A percentile compares a stretch with the other conserved stretches of the same genome.
Conservation (phyloP, 1,284 basidiomycete genomes). For the Limonomyces culmigenus region DNA sequence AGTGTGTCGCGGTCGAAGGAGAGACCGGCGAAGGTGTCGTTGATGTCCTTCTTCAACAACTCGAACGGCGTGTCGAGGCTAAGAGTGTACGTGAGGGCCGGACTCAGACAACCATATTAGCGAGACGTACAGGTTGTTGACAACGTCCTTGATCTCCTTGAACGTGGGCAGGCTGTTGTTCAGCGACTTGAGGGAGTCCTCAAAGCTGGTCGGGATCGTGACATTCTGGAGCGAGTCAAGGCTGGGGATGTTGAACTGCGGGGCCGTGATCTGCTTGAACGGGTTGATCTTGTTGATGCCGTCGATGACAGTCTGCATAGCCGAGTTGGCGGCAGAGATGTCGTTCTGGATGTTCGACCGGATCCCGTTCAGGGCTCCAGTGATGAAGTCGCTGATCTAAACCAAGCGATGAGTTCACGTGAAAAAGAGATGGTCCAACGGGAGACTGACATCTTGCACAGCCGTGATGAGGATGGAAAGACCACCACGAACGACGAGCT, state of each 20-base stretch:
- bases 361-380: slow-evolving; percentile 38
- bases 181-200: slow-evolving; percentile 53
- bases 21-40: slow-evolving; percentile 61
- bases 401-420: background rate
- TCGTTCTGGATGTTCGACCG: slow-evolving; percentile 57
- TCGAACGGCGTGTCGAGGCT: slow-evolving; percentile 81
- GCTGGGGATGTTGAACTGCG: slow-evolving; percentile 57
- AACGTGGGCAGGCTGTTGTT: slow-evolving; percentile 75
- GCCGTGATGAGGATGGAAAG: slow-evolving; percentile 69
- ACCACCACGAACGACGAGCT: slow-evolving; percentile 73
- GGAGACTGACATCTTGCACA: slow-evolving; percentile 51
- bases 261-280: slow-evolving; percentile 46
- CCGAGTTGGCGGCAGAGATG: slow-evolving; percentile 49
- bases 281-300: slow-evolving; percentile 59
- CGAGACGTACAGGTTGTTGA: slow-evolving; percentile 52
- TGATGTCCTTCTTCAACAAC: slow-evolving; percentile 72
- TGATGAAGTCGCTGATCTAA: slow-evolving; percentile 57
- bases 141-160: slow-evolving; percentile 51
- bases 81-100: background rate
- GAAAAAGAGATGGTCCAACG: background rate
- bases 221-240: slow-evolving; percentile 64
- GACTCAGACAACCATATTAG: slow-evolving; percentile 3
- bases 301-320: slow-evolving; percentile 46
- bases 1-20: slow-evolving; percentile 53
- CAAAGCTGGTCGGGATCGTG: slow-evolving; percentile 66